Evolutionary conservation across 1,284 basidiomycete genomes (phyloP), one percentile per base, ranked within the genome.

Genomic region (Tylopilus orsonianus): DNA sequence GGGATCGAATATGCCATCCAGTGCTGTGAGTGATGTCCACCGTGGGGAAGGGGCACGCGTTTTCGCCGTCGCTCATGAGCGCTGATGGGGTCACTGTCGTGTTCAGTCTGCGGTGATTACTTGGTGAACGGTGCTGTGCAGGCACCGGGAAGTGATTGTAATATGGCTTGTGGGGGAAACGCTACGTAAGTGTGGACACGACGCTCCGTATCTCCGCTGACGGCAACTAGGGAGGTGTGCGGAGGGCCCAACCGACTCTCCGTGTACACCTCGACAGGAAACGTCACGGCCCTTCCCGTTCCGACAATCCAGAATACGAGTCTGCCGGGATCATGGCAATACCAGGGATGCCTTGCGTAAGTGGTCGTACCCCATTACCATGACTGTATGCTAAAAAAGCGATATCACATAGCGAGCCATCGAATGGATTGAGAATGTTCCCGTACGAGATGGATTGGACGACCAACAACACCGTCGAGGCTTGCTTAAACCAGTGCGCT

Each of bases 161-260:
- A 77, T 61, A 85, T 83, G 81, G 75, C 70, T 3, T 90, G 87
- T 53, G 75, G 75, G 23, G 87, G 83, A 12, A 81, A 79, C 53
- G 34, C 78, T n/a, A 73, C 75, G 85, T 86, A 54, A 58, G 79
- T 68, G 10, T 48, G 9, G 12, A 29, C 43, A 50, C 24, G 12
- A 5, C 12, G 8, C 4, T 8, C 30, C 14, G 14, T 32, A 32
- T 32, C 14, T 3, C 30, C n/a, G 30, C 30, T 16, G 5, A 49
- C 30, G 10, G 20, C 16, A 4, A 0, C 8, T 10, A 87, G 82
- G 20, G 74, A 87, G 64, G 78, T 79, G 35, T 89, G 87, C 54
- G 87, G 87, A 57, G 85, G 80, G 9, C 76, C 80, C 2, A 82
- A 81, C 57, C 75, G 80, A n/a, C 61, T 90, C 37, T 87, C 84